Base-by-base conservation (phyloP, 805 yeast species). In the Starmerella floris region DNA sequence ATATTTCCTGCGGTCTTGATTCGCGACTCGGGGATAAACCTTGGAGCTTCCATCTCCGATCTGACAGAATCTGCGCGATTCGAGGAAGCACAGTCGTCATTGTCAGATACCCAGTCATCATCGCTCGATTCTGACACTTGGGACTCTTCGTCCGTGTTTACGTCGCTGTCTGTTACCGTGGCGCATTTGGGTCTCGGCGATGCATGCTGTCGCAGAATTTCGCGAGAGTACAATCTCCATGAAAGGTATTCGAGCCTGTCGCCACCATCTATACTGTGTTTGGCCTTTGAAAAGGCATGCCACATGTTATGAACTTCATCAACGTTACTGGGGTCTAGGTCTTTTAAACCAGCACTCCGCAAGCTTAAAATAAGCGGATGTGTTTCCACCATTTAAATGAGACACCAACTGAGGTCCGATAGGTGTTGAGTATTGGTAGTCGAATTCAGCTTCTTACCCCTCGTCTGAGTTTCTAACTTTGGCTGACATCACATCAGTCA, bases 171-270 rank as follows among this genome's bases (percentile, higher is more conserved):
- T n/a, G 26, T 5, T 8, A 34, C 27, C 10, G n/a, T 22, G 4
- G 34, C 34, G 16, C 21, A 31, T 31, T 17, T 31, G 8, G 43
- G 16, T 13, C 30, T 22, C 28, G 5, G 31, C n/a, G 6, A 9
- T 5, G 23, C 32, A 6, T 36, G 30, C n/a, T 20, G 30, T n/a
- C 35, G 41, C 35, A 30, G 25, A 33, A 52, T 37, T 22, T 50
- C 51, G 10, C 54, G 49, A 10, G 55, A 49, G 35, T 53, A 53
- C 6, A 53, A 40, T n/a, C 57, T 48, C 57, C 57, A 53, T 10
- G 48, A 41, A 10, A 52, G 48, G 35, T 53, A 51, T 35, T 52
- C 57, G 1, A 51, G 41, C 3, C 57, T 49, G 28, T 48, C 45
- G 17, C 56, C 55, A 25, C 54, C 50, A 17, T 43, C 48, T 15